Evolutionary conservation across 345 rosid genomes (phyloP).

Genomic region (Sonneratia caseolaris): DNA sequence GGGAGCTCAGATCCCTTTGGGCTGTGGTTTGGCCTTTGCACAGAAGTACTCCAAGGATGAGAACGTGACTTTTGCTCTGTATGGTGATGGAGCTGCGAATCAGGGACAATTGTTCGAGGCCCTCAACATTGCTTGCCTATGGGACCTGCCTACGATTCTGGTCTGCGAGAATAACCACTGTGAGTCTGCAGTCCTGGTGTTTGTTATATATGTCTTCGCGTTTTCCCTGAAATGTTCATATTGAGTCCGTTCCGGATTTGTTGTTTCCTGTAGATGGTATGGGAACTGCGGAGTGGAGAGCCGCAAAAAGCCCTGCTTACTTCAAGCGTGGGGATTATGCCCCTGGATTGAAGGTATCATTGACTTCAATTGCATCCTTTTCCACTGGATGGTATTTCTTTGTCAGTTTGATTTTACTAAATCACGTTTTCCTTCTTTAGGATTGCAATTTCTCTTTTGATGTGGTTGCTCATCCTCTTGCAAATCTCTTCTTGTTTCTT

Average conservation of each 20-base stretch:
- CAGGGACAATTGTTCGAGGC: slow-evolving; percentile 98
- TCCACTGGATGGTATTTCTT: background rate
- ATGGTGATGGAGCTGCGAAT: slow-evolving; percentile 98
- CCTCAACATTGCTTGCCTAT: slow-evolving; percentile 74
- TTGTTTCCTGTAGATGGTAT: slow-evolving; percentile 61
- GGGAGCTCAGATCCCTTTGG: slow-evolving; percentile 91
- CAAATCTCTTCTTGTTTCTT: background rate
- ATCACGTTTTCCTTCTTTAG: no score
- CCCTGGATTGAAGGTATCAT: slow-evolving; percentile 84
- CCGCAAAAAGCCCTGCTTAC: slow-evolving; percentile 86
- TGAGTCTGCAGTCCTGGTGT: slow-evolving; percentile 17
- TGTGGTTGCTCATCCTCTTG: background rate
- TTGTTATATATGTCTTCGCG: background rate
- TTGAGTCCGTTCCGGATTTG: background rate
- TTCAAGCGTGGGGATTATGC: slow-evolving; percentile 98
- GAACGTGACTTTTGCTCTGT: slow-evolving; percentile 66
- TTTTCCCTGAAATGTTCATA: background rate
- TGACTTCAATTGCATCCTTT: background rate
- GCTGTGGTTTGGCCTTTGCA: slow-evolving; percentile 87
- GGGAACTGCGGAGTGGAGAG: slow-evolving; percentile 99
- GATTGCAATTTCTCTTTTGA: background rate
- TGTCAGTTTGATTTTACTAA: background rate
- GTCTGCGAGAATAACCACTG: slow-evolving; percentile 99
- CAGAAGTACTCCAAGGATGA: slow-evolving; percentile 89
- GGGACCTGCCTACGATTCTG: slow-evolving; percentile 91